phyloP scores from a whole-genome alignment of 129 eudicot species.

The Flaveria sonorensis region DNA sequence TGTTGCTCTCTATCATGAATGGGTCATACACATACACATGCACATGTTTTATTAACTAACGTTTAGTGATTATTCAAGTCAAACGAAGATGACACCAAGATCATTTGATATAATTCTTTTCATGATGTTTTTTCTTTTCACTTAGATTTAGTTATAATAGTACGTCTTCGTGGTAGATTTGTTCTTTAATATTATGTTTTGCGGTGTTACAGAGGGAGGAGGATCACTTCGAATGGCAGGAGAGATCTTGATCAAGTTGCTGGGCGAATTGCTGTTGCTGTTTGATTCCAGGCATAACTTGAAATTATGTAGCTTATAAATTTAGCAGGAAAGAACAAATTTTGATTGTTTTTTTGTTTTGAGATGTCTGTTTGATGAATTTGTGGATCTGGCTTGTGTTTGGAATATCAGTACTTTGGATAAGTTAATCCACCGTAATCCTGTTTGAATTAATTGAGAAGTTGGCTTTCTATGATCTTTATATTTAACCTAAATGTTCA shows the following conservation, averaged over 20 bases:
- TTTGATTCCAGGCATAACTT: slow-evolving; percentile 26
- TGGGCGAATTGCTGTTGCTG: slow-evolving; percentile 49
- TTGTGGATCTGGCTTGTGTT: slow-evolving; percentile 23
- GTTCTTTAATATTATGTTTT: background rate
- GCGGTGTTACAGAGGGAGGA: slow-evolving; percentile 46
- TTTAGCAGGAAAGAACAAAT: slow-evolving; percentile 20
- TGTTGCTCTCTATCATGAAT: background rate
- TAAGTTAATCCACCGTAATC: background rate
- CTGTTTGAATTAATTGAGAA: background rate
- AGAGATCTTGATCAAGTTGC: slow-evolving; percentile 69
- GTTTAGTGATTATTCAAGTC: background rate
- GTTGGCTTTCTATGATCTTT: background rate
- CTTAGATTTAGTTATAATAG: background rate
- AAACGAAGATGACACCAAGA: background rate
- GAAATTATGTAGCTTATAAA: slow-evolving; percentile 33
- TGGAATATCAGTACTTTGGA: background rate
- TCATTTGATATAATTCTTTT: background rate
- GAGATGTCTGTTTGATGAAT: slow-evolving; percentile 12
- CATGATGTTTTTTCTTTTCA: background rate
- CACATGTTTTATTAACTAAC: background rate
- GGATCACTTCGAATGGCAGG: slow-evolving; percentile 55
- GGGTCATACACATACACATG: background rate
- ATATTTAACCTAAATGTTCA: no score
- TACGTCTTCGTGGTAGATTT: background rate
- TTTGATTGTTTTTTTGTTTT: slow-evolving; percentile 23